Base-by-base conservation (phyloP, 2,329 filamentous ascomycete species). In the Seiridium cupressi region DNA sequence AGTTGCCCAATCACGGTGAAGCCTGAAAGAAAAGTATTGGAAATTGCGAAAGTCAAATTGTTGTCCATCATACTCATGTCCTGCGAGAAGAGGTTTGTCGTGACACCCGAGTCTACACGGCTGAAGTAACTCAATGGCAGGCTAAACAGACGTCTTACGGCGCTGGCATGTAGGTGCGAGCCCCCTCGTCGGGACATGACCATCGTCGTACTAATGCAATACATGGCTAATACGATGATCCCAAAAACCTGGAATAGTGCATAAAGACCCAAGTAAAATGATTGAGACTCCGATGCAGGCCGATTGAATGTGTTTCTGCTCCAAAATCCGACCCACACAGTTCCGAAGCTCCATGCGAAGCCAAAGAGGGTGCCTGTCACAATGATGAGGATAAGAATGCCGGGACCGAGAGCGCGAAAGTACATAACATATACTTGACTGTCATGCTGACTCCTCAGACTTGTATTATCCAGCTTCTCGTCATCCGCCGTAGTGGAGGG, bases 11-110 rank as follows among this genome's bases (percentile, higher is more conserved):
- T 64, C 2, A 67, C 61, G 7, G 38, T 42, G 38, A 42, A 42
- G 38, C 38, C 38, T 7, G 38, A 42, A 13, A 42, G 38, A 13
- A 42, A 42, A 42, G 38, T 42, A 10, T 65, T 62, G 3, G 70
- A 69, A 36, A 69, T 13, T 3, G 65, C 55, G 0, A 71, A 44
- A 2, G 61, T 61, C 4, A 71, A 54, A 51, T 78, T 77, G 1
- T 72, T 62, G 1, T 81, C 78, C 3, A 81, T 66, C 0, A 81
- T 67, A 2, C 69, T 72, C 63, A 79, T 68, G 35, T 82, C 80
- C 60, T 81, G 79, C 0, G 76, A 78, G 62, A 82, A 82, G 5
- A 78, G 63, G 31, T 80, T 80, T 8, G 73, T 75, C 32, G 77
- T 70, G 1, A 72, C 63, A 3, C 79, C 79, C 0, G 70, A 68